Percentiles rank a stretch among this genome's conserved stretches.
Conservation (phyloP, 2,329 filamentous ascomycete species). For the Xylaria polymorpha region DNA sequence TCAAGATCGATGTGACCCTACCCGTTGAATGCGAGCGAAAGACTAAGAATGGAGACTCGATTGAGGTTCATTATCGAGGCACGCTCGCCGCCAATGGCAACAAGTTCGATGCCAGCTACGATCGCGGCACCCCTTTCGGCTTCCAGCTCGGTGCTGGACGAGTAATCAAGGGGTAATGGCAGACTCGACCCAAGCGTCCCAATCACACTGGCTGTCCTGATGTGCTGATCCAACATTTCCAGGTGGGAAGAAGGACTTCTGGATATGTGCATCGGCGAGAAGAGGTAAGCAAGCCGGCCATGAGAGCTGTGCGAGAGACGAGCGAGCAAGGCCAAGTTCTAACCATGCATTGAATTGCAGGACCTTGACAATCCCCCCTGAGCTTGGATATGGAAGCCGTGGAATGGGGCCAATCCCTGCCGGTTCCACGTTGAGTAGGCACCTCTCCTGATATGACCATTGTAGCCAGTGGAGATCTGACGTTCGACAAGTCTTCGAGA, state of each 20-base stretch:
- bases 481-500: slow-evolving; percentile 78
- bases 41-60: slow-evolving; percentile 78
- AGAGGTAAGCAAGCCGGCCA: slow-evolving; percentile 62
- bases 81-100: slow-evolving; percentile 78
- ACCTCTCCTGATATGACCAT: neutral
- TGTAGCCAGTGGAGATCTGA: slow-evolving; percentile 22
- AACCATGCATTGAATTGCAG: slow-evolving; percentile 52
- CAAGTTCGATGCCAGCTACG: slow-evolving; percentile 88
- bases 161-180: slow-evolving; percentile 83
- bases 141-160: slow-evolving; percentile 84
- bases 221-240: slow-evolving; percentile 18
- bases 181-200: neutral
- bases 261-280: slow-evolving; percentile 97
- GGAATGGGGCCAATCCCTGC: slow-evolving; percentile 85
- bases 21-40: slow-evolving; percentile 83
- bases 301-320: neutral
- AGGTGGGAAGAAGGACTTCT: slow-evolving; percentile 91
- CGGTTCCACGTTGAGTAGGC: slow-evolving; percentile 78
- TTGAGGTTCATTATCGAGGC: slow-evolving; percentile 90
- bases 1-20: slow-evolving; percentile 82
- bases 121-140: slow-evolving; percentile 77
- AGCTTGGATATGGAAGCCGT: slow-evolving; percentile 82
- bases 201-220: slow-evolving; percentile 3
- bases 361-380: slow-evolving; percentile 89
- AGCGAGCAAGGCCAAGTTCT: slow-evolving; percentile 32